Evolutionary conservation across 306 rosid genomes (phyloP).

Genomic region (Hippophae tibetana): DNA sequence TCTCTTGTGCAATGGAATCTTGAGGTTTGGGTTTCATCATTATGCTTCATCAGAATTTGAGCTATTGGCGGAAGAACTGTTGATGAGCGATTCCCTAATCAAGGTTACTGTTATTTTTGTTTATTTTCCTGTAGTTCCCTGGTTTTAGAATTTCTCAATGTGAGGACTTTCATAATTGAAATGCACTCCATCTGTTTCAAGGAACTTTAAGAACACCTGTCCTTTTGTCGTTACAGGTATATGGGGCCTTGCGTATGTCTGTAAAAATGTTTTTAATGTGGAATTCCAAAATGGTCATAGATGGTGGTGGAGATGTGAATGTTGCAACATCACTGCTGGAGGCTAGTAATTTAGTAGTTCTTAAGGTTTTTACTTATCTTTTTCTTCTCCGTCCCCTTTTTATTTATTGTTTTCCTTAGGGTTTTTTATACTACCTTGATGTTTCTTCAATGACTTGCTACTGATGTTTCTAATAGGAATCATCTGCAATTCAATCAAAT

Average conservation of each 20-base stretch:
- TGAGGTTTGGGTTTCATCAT: slow-evolving; percentile 92
- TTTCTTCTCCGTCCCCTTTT: slow-evolving; percentile 7
- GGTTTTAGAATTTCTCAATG: not conserved
- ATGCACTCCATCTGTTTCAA: no score
- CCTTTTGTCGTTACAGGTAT: slow-evolving; percentile 43
- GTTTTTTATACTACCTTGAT: no score
- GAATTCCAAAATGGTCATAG: slow-evolving; percentile 90
- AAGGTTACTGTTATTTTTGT: slow-evolving; percentile 42
- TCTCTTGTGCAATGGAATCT: slow-evolving; percentile 64
- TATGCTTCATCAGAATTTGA: slow-evolving; percentile 92
- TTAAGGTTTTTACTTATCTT: slow-evolving; percentile 46
- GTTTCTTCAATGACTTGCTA: slow-evolving; percentile 16
- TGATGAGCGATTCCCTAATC: slow-evolving; percentile 89
- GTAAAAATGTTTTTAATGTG: slow-evolving; percentile 99
- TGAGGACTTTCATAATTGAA: no score
- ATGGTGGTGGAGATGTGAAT: slow-evolving; percentile 73
- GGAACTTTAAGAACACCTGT: not conserved
- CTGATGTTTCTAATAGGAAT: slow-evolving; percentile 35
- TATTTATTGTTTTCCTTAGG: not conserved
- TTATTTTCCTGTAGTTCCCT: not conserved
- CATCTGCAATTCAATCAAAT: slow-evolving; percentile 95
- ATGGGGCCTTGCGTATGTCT: slow-evolving; percentile 96
- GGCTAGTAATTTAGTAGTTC: slow-evolving; percentile 94
- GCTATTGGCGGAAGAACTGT: slow-evolving; percentile 87
- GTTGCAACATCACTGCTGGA: slow-evolving; percentile 88